Evolutionary conservation across 164 flowering plant species (phyloP), one percentile per base, ranked within the genome.

Genomic region (Kalanchoe fedtschenkoi): DNA sequence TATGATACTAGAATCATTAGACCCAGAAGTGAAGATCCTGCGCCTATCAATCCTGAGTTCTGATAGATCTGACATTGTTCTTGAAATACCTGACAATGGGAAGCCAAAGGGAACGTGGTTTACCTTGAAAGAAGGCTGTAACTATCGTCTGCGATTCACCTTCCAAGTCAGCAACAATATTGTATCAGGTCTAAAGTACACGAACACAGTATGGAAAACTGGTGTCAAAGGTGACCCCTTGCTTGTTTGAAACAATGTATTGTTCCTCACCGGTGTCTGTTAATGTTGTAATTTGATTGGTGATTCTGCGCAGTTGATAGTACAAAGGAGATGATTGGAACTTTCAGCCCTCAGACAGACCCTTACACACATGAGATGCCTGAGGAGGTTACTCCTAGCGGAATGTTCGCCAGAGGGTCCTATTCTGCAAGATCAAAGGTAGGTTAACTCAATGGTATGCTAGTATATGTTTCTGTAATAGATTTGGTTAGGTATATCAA

Each of bases 351-450:
- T 38, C 89, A 81, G 63, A 34, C 67, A 22, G 89, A 84, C 35
- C 76, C 89, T 22, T 84, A 84, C 68, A 72, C 71, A 8, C 81
- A 80, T 65, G 79, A 67, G 61, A 71, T 84, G 80, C 86, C 78
- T n/a, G 84, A 84, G 69, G 89, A 81, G 19, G 78, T 81, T 1
- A 80, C 89, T 5, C 89, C 89, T n/a, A 76, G 86, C 34, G 89
- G 89, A 17, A 74, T 84, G 0, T 78, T 84, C 66, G 89, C 86
- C 28, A 76, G 89, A 71, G 86, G 89, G 61, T 74, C 80, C 0
- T 84, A 84, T 63, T 72, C 89, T 24, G 89, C 89, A 34, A 80
- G 51, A 77, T 67, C 70, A 37, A 78, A 78, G 83, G 47, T 66
- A n/a, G n/a, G n/a, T n/a, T n/a, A n/a, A n/a, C n/a, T 67, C 70